Evolutionary conservation across 2,329 filamentous ascomycete species (phyloP), one percentile per base, ranked within the genome.

Genomic region (Cladosporium sp.): DNA sequence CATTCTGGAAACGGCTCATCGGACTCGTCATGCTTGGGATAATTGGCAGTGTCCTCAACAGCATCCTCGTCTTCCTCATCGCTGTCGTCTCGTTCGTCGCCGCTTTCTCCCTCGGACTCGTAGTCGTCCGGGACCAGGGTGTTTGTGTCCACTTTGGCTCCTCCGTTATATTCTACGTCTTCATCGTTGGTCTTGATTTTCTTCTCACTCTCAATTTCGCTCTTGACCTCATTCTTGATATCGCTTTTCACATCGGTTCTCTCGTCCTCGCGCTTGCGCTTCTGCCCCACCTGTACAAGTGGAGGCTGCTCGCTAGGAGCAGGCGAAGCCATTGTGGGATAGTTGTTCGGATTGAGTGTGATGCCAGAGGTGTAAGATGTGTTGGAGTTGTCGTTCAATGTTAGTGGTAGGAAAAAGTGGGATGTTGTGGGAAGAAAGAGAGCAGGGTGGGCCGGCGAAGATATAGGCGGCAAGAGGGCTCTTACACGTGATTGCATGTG

Each of bases 1-100:
- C 56, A 64, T 2, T 32, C 30, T 7, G 68, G 68, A 58, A 57
- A 66, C 4, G 28, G 34, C 54, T 70, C 67, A 4, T 25, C 5
- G 8, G 16, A 25, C 32, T 67, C 64, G 14, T 49, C 5, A 26
- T 69, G 67, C 6, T 16, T 56, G 16, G 53, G 51, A 39, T 48
- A 25, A 8, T 54, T 28, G 46, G 16, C 13, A 18, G 64, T 59
- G 21, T 58, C 54, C 30, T 68, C 59, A 6, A 21, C 32, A 6
- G 53, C 49, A 16, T 63, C 58, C 6, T 63, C 63, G 18, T 60
- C 63, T 18, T 60, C 63, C 11, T 58, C 63, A 14, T 57, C 48
- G 21, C 54, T 10, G 23, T 48, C 43, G 43, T 48, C 43, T 21
- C 21, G n/a, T 8, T 48, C 43, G 10, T 48, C 43, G n/a, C 21